These are phyloP conservation scores for Hanseniaspora thailandica DNA, from an alignment of 805 yeast genomes.

Conservation along the genomic window DNA sequence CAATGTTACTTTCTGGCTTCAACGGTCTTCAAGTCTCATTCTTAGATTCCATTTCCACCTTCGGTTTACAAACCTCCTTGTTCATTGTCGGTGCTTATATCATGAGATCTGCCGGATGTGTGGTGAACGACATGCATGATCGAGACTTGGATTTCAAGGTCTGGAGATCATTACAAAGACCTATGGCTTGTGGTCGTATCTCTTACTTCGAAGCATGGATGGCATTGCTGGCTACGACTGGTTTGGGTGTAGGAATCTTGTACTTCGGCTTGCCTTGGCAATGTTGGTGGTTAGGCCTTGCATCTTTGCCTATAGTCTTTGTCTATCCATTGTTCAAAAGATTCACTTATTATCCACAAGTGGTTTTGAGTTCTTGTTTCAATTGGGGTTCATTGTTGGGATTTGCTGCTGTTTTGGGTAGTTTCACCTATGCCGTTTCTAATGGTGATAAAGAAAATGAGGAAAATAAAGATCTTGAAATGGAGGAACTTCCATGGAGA, in stretches of 20 bases:
- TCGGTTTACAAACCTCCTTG: slow-evolving; percentile 24
- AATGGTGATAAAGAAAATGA: background rate
- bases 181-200: slow-evolving; percentile 83
- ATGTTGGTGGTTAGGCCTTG: slow-evolving; percentile 73
- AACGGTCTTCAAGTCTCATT: background rate
- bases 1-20: slow-evolving; percentile 40
- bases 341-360: slow-evolving; percentile 92
- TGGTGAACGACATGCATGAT: slow-evolving; percentile 83
- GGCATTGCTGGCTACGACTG: slow-evolving; percentile 64
- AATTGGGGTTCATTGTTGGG: slow-evolving; percentile 93
- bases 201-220: slow-evolving; percentile 53
- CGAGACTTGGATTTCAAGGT: slow-evolving; percentile 74
- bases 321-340: slow-evolving; percentile 89
- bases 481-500: slow-evolving; percentile 59
- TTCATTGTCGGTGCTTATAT: slow-evolving; percentile 77
- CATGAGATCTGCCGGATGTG: slow-evolving; percentile 98
- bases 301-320: slow-evolving; percentile 65
- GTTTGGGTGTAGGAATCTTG: slow-evolving; percentile 61
- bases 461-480: background rate
- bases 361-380: slow-evolving; percentile 65
- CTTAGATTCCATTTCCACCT: background rate
- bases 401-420: slow-evolving; percentile 67
- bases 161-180: slow-evolving; percentile 77
- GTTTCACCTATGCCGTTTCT: background rate
- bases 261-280: slow-evolving; percentile 56